Base-by-base conservation (phyloP, 1,139 yeast genomes). In the Candida labiduridarum region DNA sequence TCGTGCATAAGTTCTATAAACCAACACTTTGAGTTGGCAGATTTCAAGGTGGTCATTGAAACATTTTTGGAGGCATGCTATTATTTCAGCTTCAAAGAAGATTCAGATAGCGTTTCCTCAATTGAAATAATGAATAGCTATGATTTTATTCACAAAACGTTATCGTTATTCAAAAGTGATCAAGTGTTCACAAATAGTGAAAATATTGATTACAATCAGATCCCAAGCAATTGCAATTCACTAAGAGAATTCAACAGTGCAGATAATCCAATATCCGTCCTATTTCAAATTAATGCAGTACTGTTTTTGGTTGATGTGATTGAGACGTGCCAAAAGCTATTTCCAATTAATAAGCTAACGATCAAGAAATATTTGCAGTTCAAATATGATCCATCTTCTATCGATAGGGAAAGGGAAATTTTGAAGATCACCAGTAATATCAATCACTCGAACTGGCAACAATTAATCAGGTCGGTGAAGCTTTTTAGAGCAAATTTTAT, bases 261-360 rank as follows among this genome's bases (percentile, higher is more conserved):
- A 4, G n/a, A 31, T 4, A 63, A 62, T 41, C 65, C 64, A 6
- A 44, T 61, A n/a, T 29, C 33, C 2, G 54, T 60, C 3, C 54
- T 67, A 22, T 56, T 68, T 19, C 52, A 54, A 3, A 72, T 73
- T 5, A 54, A 54, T 7, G 56, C 68, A 6, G 44, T 73, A 1
- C 54, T 58, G 0, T 49, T 54, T 1, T 59, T 74, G 25, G 56
- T 59, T 2, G 62, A 66, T 22, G 63, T 67, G 15, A 63, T 78
- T 9, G 67, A 65, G 10, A 69, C 74, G 1, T 79, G 81, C 51
- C 74, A 74, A 49, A 63, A 67, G 41, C 64, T 80, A 18, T 75
- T 69, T 51, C 74, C 80, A 0, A 66, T 71, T 19, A 79, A 72
- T 49, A 75, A 71, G 41, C 61, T 78, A 12, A 69, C 82, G 0